Evolutionary conservation across 345 rosid genomes (phyloP).

Genomic region (Erysimum cheiranthoides): DNA sequence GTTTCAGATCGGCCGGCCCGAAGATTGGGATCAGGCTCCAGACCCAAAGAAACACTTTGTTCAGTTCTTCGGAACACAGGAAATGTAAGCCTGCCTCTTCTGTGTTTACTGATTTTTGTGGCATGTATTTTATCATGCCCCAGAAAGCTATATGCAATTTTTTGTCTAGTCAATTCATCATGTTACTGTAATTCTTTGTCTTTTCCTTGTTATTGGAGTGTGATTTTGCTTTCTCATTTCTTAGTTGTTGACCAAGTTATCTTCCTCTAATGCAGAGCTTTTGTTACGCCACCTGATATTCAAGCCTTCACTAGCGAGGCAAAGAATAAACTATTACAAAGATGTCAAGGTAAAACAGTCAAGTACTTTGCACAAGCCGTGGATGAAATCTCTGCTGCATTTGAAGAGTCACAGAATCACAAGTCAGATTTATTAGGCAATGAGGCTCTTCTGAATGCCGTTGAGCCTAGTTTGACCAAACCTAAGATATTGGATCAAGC

Average conservation of each 20-base stretch:
- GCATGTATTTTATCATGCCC: constrained; percentile 13
- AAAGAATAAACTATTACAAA: constrained; percentile 64
- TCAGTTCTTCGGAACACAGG: constrained; percentile 83
- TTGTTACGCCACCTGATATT: constrained; percentile 81
- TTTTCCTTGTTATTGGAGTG: constrained; percentile 24
- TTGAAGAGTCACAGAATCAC: constrained; percentile 66
- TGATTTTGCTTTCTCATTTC: constrained; percentile 10
- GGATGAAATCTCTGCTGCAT: constrained; percentile 79
- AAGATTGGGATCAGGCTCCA: constrained; percentile 72
- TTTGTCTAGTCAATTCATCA: background rate
- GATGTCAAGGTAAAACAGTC: constrained; percentile 73
- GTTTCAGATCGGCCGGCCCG: constrained; percentile 84
- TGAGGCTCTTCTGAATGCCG: constrained; percentile 53
- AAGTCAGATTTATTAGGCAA: constrained; percentile 52
- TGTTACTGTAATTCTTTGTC: constrained; percentile 10
- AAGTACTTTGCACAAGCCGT: constrained; percentile 85
- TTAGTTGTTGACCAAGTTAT: constrained; percentile 34
- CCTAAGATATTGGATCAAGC: constrained; percentile 48
- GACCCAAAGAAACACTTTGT: constrained; percentile 90
- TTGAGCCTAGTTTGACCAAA: constrained; percentile 57
- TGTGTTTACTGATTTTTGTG: constrained; percentile 22
- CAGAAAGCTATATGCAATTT: constrained; percentile 1
- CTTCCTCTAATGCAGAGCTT: constrained; percentile 64
- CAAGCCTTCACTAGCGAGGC: constrained; percentile 80
- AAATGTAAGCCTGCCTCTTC: constrained; percentile 68